Base-by-base conservation (phyloP, 2,329 filamentous ascomycete species). In the Neurospora crassa region DNA sequence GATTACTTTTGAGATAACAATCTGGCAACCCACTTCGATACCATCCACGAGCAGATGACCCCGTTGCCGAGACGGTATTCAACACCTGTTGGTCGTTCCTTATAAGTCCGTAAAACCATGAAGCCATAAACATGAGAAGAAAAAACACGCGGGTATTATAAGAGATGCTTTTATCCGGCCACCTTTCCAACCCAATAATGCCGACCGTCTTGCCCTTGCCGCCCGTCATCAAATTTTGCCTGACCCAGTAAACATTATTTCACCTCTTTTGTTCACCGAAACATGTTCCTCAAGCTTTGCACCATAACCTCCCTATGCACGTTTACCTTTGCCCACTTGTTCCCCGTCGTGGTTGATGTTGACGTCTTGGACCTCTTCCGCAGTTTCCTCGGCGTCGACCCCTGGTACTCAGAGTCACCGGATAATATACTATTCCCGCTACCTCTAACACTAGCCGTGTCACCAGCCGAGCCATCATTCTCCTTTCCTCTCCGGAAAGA, bases 211-310 rank as follows among this genome's bases (percentile, higher is more conserved):
- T 34, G 20, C 14, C n/a, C 16, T 24, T 34, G 2, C 20, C 3
- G 8, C n/a, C 43, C 45, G 20, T 34, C n/a, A 40, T 34, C 0
- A 40, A 34, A 4, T 37, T 67, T 45, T 18, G 63, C 18, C 24
- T 53, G 12, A 2, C n/a, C 20, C 12, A 18, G 68, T 40, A 18
- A 43, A 24, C 59, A 18, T 63, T 68, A 24, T 59, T 47, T 29
- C 40, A 18, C n/a, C 11, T 40, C 53, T 43, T 20, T 12, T 63
- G 40, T 67, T 76, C 76, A 85, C 69, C 82, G 82, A 75, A 86
- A 85, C 70, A 85, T 78, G 70, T 79, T 83, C 53, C 83, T 82
- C 70, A 84, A 79, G 10, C 83, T 80, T 71, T 82, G 80, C 20
- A 81, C 79, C 74, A 82, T 77, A 37, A 80, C 75, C 14, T 81